Base-by-base conservation (phyloP, 352 stramenopile species). In the Phytopythium vexans region DNA sequence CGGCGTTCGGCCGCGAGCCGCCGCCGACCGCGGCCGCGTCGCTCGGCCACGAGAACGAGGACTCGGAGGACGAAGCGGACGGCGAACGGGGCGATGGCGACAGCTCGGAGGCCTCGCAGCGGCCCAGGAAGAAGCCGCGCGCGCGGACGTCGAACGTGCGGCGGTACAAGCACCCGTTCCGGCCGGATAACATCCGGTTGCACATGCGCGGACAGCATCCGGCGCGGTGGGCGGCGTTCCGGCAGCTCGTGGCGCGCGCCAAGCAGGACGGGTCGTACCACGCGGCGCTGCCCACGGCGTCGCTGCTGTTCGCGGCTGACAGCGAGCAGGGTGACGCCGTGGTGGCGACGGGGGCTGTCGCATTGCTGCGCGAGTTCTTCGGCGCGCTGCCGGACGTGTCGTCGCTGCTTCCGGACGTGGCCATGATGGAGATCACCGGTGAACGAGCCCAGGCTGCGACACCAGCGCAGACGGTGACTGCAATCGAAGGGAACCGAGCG, bases 131-230 rank as follows among this genome's bases (percentile, higher is more conserved):
- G 42, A 68, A 60, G 52, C 51, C 37, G 12, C 69, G 69, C 44
- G 62, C 65, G 10, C 64, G 70, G 9, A 68, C 64, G 16, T 50
- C 48, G n/a, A 72, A 66, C 48, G 55, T 80, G 21, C 64, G 56
- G 27, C 55, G 63, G 40, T 80, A 67, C 67, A 58, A 58, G 32
- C 43, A 49, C n/a, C 68, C 70, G 11, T 68, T 75, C 53, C 70
- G 67, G 32, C 53, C 67, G 12, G 70, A 77, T 52, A 77, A 77
- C 58, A 72, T 80, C 49, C 64, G 62, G 14, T 64, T 58, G 50
- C 67, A 80, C 64, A 65, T 65, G 53, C 16, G 59, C n/a, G 58
- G 60, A 43, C 66, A 77, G 52, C 70, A 80, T 14, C 41, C 56
- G 46, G 41, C 16, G 39, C 72, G 65, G 52, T 80, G 68, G 66